Evolutionary conservation across 768 basidiomycete genomes (phyloP).

Genomic region (Hebeloma cylindrosporum): DNA sequence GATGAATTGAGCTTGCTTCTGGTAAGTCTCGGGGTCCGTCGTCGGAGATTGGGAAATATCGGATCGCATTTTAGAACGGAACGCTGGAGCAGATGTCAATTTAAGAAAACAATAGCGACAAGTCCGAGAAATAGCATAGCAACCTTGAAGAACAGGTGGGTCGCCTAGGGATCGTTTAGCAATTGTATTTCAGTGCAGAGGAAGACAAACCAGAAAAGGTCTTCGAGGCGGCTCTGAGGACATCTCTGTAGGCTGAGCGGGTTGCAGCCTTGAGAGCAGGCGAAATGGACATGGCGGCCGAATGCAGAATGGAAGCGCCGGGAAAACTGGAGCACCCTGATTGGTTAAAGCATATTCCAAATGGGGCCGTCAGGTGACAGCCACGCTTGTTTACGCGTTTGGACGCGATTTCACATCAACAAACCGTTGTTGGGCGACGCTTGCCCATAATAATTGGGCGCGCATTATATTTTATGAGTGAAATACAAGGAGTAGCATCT

Average conservation of each 20-base stretch:
- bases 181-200: not conserved
- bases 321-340: slow-evolving; percentile 23
- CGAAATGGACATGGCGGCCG: slow-evolving; percentile 55
- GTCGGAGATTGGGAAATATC: slow-evolving; percentile 46
- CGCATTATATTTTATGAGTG: not conserved
- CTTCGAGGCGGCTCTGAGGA: slow-evolving; percentile 62
- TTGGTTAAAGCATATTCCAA: slow-evolving; percentile 21
- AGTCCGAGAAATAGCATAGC: not conserved
- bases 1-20: slow-evolving; percentile 56
- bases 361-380: slow-evolving; percentile 23
- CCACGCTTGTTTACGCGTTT: slow-evolving; percentile 18
- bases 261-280: slow-evolving; percentile 59
- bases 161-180: slow-evolving; percentile 45
- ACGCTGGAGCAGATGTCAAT: slow-evolving; percentile 49
- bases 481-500: not conserved
- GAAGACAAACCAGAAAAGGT: slow-evolving; percentile 60
- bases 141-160: slow-evolving; percentile 54
- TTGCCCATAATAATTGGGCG: not conserved
- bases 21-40: slow-evolving; percentile 47
- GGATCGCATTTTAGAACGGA: slow-evolving; percentile 63
- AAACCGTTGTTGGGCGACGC: slow-evolving; percentile 18
- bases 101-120: slow-evolving; percentile 2
- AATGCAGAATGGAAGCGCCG: slow-evolving; percentile 14
- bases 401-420: slow-evolving; percentile 22
- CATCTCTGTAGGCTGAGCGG: slow-evolving; percentile 71